Conservation (phyloP, 2,329 filamentous ascomycete species). For the Phoma sp. region DNA sequence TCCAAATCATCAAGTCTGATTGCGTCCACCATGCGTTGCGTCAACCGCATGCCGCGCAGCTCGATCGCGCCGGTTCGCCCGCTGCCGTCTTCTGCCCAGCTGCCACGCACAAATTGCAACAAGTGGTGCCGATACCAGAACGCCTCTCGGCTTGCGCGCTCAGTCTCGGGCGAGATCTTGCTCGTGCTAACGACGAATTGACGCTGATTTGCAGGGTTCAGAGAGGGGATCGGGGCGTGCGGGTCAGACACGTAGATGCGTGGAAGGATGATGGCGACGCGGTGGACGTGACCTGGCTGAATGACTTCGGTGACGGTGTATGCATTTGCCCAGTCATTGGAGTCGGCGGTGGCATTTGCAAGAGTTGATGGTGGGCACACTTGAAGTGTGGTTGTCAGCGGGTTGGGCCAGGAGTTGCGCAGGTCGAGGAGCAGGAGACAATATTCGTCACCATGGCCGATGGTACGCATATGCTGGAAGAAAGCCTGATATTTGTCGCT, state of each 20-base stretch:
- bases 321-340: conserved; percentile 25
- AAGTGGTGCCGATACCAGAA: conserved; percentile 93
- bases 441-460: conserved; percentile 62
- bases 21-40: conserved; percentile 79
- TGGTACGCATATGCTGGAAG: conserved; percentile 50
- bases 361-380: conserved; percentile 41
- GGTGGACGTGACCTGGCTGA: conserved; percentile 68
- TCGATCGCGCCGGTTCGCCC: conserved; percentile 72
- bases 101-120: conserved; percentile 71
- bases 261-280: conserved; percentile 76
- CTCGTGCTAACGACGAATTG: conserved; percentile 88
- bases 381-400: conserved; percentile 70
- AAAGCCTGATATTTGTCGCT: conserved; percentile 54
- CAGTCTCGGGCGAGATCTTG: conserved; percentile 78
- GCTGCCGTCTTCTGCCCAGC: conserved; percentile 68
- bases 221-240: conserved; percentile 75
- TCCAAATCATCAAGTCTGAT: conserved; percentile 78
- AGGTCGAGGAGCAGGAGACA: conserved; percentile 84
- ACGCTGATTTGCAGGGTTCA: conserved; percentile 82
- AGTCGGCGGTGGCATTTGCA: background rate
- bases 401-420: conserved; percentile 87
- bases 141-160: conserved; percentile 77
- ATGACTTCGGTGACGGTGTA: conserved; percentile 52
- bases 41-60: conserved; percentile 75
- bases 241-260: conserved; percentile 78